Conservation (phyloP, 192 early-diverging fungal species). For the Podila clonocystis region DNA sequence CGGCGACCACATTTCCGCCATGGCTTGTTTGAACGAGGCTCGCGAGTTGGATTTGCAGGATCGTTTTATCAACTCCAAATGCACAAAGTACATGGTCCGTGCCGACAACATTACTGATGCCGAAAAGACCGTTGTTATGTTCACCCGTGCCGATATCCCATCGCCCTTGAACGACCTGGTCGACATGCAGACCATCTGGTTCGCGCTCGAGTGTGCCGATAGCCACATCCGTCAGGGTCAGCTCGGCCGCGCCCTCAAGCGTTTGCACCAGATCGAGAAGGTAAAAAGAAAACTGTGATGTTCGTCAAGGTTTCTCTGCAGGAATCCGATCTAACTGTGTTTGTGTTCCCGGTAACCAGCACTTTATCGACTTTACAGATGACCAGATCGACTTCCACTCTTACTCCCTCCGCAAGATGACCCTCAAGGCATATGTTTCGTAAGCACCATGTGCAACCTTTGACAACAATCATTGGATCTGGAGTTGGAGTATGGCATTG, state of each 20-base stretch:
- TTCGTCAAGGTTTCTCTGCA: not conserved
- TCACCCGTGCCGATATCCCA: slow-evolving; percentile 74
- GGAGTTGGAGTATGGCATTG: not conserved
- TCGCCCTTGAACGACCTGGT: slow-evolving; percentile 83
- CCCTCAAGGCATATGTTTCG: slow-evolving; percentile 87
- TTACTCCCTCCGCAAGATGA: slow-evolving; percentile 91
- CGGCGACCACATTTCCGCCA: slow-evolving; percentile 77
- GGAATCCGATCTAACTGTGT: not conserved
- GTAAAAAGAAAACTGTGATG: slow-evolving; percentile 21
- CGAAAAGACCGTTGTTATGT: slow-evolving; percentile 83
- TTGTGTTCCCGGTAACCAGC: slow-evolving; percentile 45
- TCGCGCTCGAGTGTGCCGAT: slow-evolving; percentile 80
- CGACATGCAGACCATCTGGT: slow-evolving; percentile 96
- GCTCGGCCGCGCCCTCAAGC: slow-evolving; percentile 87
- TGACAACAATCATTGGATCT: not conserved
- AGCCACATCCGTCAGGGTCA: slow-evolving; percentile 74
- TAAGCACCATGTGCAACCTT: slow-evolving; percentile 21
- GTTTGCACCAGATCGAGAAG: slow-evolving; percentile 84
- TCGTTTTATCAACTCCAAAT: slow-evolving; percentile 94
- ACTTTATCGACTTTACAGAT: slow-evolving; percentile 86
- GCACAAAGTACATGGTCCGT: slow-evolving; percentile 93
- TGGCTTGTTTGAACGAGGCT: slow-evolving; percentile 84
- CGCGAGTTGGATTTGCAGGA: slow-evolving; percentile 93
- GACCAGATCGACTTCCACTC: slow-evolving; percentile 98
- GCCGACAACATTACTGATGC: slow-evolving; percentile 84